Base-by-base conservation (phyloP, 2,329 filamentous ascomycete species). In the Botrytis squamosa region DNA sequence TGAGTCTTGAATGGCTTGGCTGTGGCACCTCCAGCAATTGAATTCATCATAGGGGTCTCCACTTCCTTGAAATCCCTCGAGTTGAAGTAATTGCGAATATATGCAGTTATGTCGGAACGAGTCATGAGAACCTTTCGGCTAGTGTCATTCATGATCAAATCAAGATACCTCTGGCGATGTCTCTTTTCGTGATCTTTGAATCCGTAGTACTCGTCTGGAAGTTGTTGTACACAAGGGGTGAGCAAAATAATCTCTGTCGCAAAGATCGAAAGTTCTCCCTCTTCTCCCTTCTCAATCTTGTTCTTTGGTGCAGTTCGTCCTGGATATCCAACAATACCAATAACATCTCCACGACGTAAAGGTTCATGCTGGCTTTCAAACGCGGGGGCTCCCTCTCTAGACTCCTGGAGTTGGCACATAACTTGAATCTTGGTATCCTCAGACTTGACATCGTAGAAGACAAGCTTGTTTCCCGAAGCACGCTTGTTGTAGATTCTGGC, bases 31-130 rank as follows among this genome's bases (percentile, higher is more conserved):
- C 96, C 97, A 44, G 96, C 94, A 81, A 97, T 97, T 80, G 93
- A 89, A 82, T 97, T 97, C 89, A 99, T 95, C 90, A 98, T 98
- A 8, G 96, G 95, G 0, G 96, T 99, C 85, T 98, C 94, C 40
- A 98, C 95, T 83, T 98, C 95, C 73, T 94, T 87, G 83, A 99
- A 99, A 80, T 95, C 93, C 71, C 92, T 88, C 78, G 91, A 89
- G 80, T 98, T 93, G 79, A 99, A 93, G 87, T 92, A 99, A 79
- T 89, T 78, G 68, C 96, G 93, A 78, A 99, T 92, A 82, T 94
- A 98, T 75, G 89, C 90, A 81, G 97, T 90, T 80, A 98, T 95
- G 88, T 93, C 94, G 80, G 93, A 90, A 72, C 96, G 90, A 57
- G 93, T 94, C 80, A 94, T 88, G 83, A 98, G 93, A 74, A 95